Conservation (phyloP, 495 filamentous ascomycete genomes). For the Lophiotrema nucula region DNA sequence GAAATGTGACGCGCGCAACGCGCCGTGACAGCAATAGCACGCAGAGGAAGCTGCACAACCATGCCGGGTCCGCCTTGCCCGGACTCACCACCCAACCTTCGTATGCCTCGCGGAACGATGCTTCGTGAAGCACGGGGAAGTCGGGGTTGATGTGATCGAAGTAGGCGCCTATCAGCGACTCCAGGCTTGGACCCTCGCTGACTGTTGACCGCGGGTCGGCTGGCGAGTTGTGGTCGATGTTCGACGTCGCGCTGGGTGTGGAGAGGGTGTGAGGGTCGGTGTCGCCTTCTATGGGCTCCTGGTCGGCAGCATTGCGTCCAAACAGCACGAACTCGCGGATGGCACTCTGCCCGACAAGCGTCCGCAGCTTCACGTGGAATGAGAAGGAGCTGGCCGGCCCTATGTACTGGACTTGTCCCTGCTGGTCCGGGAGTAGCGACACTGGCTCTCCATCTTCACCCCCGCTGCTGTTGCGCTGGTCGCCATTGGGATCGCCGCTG, state of each 20-base stretch:
- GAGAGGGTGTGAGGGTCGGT: constrained; percentile 12
- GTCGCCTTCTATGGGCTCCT: constrained; percentile 20
- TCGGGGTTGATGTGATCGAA: constrained; percentile 48
- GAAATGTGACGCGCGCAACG: constrained; percentile 39
- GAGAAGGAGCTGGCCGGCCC: constrained; percentile 43
- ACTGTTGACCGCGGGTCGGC: constrained; percentile 14
- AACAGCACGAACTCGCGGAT: constrained; percentile 30
- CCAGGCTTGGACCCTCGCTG: constrained; percentile 34
- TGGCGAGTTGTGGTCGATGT: constrained; percentile 13
- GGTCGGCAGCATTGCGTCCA: constrained; percentile 34
- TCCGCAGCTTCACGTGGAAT: constrained; percentile 38
- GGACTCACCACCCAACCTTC: constrained; percentile 37
- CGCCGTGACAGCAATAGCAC: constrained; percentile 43
- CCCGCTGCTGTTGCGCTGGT: constrained; percentile 5
- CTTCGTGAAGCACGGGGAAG: constrained; percentile 48
- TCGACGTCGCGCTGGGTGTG: constrained; percentile 18
- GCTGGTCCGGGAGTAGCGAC: constrained; percentile 40
- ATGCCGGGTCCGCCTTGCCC: constrained; percentile 38
- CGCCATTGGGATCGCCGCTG: not conserved
- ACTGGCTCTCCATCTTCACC: constrained; percentile 17
- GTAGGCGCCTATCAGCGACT: constrained; percentile 44
- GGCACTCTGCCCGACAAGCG: constrained; percentile 31
- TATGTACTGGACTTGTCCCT: constrained; percentile 44
- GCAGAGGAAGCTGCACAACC: constrained; percentile 50
- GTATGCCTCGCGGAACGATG: constrained; percentile 46